Conservation (phyloP, 2,329 filamentous ascomycete species). For the Penicillium janthinellum region DNA sequence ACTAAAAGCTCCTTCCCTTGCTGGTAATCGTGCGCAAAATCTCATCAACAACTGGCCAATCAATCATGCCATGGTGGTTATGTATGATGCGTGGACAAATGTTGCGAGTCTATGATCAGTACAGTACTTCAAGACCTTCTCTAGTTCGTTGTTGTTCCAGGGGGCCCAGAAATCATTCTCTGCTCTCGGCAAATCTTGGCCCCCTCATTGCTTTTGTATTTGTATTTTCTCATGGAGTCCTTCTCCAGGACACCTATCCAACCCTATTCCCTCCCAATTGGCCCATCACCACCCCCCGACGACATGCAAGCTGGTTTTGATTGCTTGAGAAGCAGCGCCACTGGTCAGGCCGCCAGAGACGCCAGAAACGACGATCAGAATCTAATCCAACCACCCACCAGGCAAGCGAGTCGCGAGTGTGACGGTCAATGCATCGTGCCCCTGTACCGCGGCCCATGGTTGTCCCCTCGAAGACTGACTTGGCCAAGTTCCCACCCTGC, state of each 20-base stretch:
- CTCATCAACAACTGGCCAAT: background rate
- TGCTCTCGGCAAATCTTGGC: background rate
- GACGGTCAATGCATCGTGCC: slow-evolving; percentile 8
- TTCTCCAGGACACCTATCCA: background rate
- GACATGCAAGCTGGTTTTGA: background rate
- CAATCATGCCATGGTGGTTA: background rate
- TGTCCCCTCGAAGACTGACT: background rate
- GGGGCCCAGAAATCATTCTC: background rate
- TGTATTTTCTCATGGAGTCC: background rate
- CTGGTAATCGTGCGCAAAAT: background rate
- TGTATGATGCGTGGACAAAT: background rate
- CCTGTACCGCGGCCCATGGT: slow-evolving; percentile 2
- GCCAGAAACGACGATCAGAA: slow-evolving; percentile 18
- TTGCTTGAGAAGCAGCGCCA: background rate
- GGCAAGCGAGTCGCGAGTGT: slow-evolving; percentile 6
- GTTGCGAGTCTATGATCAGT: background rate
- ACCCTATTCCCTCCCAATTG: background rate
- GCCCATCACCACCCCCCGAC: background rate
- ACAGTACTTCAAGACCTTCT: background rate
- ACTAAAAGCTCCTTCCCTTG: background rate
- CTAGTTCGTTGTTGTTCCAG: background rate
- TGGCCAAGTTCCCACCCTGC: slow-evolving; percentile 4
- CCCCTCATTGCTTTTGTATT: background rate
- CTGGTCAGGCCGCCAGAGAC: background rate
- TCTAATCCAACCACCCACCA: background rate